Conservation (phyloP, 352 stramenopile genomes). For the Discostella stelligera region DNA sequence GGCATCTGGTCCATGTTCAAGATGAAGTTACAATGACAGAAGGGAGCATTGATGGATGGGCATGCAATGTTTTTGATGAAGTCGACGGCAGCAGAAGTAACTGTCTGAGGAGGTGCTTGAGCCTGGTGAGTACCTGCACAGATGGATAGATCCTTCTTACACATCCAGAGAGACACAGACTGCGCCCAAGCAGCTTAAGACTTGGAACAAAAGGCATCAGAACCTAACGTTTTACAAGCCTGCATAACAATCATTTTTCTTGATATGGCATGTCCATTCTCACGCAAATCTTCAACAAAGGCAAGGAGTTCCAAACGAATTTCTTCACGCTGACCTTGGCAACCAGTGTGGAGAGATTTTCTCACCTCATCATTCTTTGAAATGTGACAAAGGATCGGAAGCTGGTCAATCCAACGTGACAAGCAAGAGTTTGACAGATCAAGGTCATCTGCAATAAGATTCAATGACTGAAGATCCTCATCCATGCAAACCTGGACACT, state of each 20-base stretch:
- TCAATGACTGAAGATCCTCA: background rate
- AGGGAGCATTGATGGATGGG: background rate
- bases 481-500: background rate
- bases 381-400: background rate
- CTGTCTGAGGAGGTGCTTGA: background rate
- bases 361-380: background rate
- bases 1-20: conserved; percentile 13
- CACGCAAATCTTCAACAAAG: background rate
- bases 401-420: background rate
- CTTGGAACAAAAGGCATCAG: background rate
- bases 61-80: background rate
- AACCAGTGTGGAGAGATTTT: background rate
- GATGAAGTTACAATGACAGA: background rate
- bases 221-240: background rate
- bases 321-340: background rate
- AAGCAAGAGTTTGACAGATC: background rate
- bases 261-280: background rate
- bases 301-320: background rate
- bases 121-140: background rate
- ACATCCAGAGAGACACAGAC: background rate
- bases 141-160: no score
- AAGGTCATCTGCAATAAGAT: background rate
- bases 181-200: background rate
- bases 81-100: background rate
- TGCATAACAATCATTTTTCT: background rate